Evolutionary conservation across 1,284 basidiomycete species (phyloP), one percentile per base, ranked within the genome.

Genomic region (Ganoderma leucocontextum): DNA sequence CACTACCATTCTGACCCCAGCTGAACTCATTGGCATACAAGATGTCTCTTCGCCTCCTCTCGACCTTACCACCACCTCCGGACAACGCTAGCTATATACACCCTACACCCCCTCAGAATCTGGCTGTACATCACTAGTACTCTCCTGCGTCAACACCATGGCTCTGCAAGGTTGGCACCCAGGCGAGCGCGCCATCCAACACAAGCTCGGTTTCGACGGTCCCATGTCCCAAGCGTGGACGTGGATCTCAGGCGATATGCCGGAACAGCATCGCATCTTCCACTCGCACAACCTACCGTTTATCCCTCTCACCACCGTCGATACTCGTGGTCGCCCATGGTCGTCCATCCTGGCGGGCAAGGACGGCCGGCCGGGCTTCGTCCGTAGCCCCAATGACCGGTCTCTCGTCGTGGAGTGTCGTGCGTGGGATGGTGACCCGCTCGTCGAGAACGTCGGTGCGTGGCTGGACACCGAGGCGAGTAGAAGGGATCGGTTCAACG

Each of bases 371-470:
- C 52, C 52, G 13, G 52, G 52, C 15, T 55, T 55, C 29, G 52
- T 55, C 6, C 52, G 52, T 4, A 55, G 52, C 52, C 52, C 52
- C 0, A 35, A 33, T 13, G 52, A 55, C 33, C 52, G 9, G 52
- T 25, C 52, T 15, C 29, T 55, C 15, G 52, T 55, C 29, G 52
- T 55, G 29, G 52, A 55, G 52, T 55, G 52, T 13, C 52, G 52
- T 55, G 52, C 52, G 29, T 55, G 52, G 52, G 52, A 55, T 35
- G 52, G 52, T 9, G 52, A 55, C 3, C 52, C 52, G 17, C 52
- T 55, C 6, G 15, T 55, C 15, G 52, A 55, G 52, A 55, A 55
- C 4, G 33, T 55, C 8, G 52, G 52, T 55, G 52, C 52, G 15
- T 55, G 52, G 52, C 13, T 55, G 15, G 52, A 55, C 15, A 13